A percentile compares a stretch with the other conserved stretches of the same genome.
These are phyloP conservation scores for Hemileccinum impolitum DNA, from an alignment of 768 basidiomycete species.

Conservation along the genomic window DNA sequence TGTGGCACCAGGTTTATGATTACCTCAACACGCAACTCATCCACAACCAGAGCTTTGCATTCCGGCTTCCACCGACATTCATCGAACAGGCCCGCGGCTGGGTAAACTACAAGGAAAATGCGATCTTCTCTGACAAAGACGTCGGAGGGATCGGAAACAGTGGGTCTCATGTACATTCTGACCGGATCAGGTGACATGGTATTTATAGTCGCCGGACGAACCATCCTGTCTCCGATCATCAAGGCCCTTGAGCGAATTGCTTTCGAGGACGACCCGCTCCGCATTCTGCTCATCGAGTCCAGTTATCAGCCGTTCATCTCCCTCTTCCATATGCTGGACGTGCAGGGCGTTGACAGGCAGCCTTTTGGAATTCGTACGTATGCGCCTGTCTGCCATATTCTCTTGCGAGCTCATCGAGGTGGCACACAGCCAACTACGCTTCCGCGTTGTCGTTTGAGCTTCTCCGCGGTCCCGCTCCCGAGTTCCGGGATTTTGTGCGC, in stretches of 20 bases:
- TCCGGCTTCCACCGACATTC: slow-evolving; percentile 69
- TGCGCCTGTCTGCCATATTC: background rate
- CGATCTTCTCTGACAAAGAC: slow-evolving; percentile 63
- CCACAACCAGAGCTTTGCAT: slow-evolving; percentile 80
- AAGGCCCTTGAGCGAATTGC: slow-evolving; percentile 71
- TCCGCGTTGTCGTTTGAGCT: slow-evolving; percentile 75
- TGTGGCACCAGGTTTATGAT: slow-evolving; percentile 59
- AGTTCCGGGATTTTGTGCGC: slow-evolving; percentile 74
- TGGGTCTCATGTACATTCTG: slow-evolving; percentile 31
- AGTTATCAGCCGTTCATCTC: slow-evolving; percentile 89
- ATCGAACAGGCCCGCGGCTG: slow-evolving; percentile 69
- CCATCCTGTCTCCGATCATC: slow-evolving; percentile 69
- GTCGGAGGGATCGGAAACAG: slow-evolving; percentile 74
- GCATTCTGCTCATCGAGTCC: slow-evolving; percentile 70
- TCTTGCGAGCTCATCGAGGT: background rate
- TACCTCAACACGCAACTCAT: slow-evolving; percentile 73
- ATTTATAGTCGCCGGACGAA: slow-evolving; percentile 72
- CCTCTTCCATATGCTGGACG: slow-evolving; percentile 71
- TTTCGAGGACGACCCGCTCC: slow-evolving; percentile 73
- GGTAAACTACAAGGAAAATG: slow-evolving; percentile 75
- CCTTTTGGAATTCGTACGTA: slow-evolving; percentile 62
- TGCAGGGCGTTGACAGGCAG: slow-evolving; percentile 49
- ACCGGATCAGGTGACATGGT: background rate
- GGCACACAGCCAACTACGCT: slow-evolving; percentile 57
- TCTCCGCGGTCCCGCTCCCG: slow-evolving; percentile 69